These are phyloP conservation scores for Poa annua DNA, from an alignment of 176 grass and related monocot genomes.

Conservation along the genomic window DNA sequence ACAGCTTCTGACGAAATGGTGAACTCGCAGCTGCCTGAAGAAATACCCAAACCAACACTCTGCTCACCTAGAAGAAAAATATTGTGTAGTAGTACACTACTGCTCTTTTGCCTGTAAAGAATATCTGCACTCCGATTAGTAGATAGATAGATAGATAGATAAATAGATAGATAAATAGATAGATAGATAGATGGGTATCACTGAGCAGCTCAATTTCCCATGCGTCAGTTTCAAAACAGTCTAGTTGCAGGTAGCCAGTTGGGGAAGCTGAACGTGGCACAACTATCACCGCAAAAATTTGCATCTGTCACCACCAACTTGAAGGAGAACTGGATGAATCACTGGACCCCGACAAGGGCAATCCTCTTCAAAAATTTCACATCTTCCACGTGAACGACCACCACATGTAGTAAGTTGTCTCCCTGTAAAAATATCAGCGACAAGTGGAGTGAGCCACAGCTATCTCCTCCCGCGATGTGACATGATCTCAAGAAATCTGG, in stretches of 20 bases:
- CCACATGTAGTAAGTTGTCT: not conserved
- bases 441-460: not conserved
- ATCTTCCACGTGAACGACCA: not conserved
- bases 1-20: no score
- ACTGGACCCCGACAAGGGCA: not conserved
- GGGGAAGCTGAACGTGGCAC: not conserved
- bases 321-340: not conserved
- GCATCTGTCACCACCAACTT: not conserved
- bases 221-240: not conserved
- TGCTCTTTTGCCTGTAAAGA: not conserved
- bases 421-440: slow-evolving; percentile 5
- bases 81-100: no score
- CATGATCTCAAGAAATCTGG: slow-evolving; percentile 13
- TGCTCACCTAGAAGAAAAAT: no score
- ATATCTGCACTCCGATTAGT: not conserved
- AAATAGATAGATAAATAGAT: no score
- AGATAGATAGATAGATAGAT: not conserved
- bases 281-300: not conserved
- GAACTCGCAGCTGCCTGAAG: no score
- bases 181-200: not conserved
- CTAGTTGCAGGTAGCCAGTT: not conserved
- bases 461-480: not conserved
- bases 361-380: not conserved
- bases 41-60: no score
- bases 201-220: not conserved